Conservation (phyloP, 768 basidiomycete genomes). For the Podaxis mareebaensis region DNA sequence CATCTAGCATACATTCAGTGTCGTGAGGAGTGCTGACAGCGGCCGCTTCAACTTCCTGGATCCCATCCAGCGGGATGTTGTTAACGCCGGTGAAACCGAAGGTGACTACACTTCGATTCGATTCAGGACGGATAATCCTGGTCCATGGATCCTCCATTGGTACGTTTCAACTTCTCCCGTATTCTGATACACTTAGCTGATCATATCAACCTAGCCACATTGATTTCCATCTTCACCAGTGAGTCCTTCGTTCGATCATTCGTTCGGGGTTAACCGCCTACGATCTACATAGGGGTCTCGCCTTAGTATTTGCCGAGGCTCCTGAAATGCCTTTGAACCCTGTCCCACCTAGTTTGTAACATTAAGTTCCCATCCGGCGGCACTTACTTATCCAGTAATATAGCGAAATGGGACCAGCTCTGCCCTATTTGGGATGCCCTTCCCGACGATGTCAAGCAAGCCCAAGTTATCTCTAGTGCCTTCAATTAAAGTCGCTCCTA, state of each 20-base stretch:
- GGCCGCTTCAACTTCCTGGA: conserved; percentile 44
- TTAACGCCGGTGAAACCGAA: conserved; percentile 35
- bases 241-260: background rate
- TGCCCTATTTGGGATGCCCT: conserved; percentile 28
- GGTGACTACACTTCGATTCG: conserved; percentile 54
- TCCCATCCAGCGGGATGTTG: conserved; percentile 58
- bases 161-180: conserved; percentile 4
- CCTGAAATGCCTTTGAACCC: conserved; percentile 17
- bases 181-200: background rate
- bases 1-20: conserved; percentile 36
- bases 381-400: background rate
- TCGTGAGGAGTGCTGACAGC: conserved; percentile 44
- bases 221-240: conserved; percentile 12
- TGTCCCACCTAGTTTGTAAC: background rate
- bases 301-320: conserved; percentile 36
- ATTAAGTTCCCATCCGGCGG: background rate
- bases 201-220: conserved; percentile 9
- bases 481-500: background rate
- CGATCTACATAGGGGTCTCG: conserved; percentile 27
- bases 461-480: background rate
- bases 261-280: background rate
- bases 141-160: conserved; percentile 58
- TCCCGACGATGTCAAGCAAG: conserved; percentile 1
- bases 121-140: conserved; percentile 69
- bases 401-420: conserved; percentile 24